phyloP scores from a whole-genome alignment of 495 filamentous ascomycete genomes.

The Tetracladium marchalianum region DNA sequence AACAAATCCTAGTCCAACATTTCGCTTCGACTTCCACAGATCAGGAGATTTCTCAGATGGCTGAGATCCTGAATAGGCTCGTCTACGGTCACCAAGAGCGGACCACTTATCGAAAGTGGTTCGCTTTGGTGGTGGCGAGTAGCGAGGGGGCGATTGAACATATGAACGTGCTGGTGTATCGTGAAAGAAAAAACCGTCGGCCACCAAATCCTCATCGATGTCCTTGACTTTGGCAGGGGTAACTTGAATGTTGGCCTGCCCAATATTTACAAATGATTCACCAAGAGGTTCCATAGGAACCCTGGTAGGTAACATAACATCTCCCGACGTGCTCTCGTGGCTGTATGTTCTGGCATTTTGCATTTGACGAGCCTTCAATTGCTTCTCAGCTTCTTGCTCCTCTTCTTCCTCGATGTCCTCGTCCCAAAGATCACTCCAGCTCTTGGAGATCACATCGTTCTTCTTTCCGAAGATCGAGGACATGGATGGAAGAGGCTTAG shows the following conservation, averaged over 20 bases:
- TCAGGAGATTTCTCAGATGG: conserved; percentile 33
- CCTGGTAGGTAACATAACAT: conserved; percentile 26
- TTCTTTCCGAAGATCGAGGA: conserved; percentile 71
- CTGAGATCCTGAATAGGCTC: conserved; percentile 47
- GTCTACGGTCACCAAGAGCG: conserved; percentile 68
- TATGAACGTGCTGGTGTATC: conserved; percentile 35
- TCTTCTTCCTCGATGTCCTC: conserved; percentile 65
- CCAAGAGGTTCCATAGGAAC: conserved; percentile 38
- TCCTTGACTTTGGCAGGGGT: conserved; percentile 29
- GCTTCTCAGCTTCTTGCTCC: conserved; percentile 48
- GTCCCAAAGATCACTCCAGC: conserved; percentile 95
- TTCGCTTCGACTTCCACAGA: conserved; percentile 28
- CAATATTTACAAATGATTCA: conserved; percentile 40
- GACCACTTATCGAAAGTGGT: conserved; percentile 75
- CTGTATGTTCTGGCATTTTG: conserved; percentile 76
- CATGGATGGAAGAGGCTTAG: conserved; percentile 53
- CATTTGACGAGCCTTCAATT: conserved; percentile 52
- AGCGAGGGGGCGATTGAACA: conserved; percentile 29
- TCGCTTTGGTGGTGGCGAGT: conserved; percentile 39
- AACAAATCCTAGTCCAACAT: conserved; percentile 37
- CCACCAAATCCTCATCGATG: conserved; percentile 45
- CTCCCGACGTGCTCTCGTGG: conserved; percentile 49
- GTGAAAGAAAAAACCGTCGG: conserved; percentile 61
- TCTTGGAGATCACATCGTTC: conserved; percentile 74
- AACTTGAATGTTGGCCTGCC: conserved; percentile 27